Base-by-base conservation (phyloP, 495 filamentous ascomycete genomes). In the Penicillium ucsense region DNA sequence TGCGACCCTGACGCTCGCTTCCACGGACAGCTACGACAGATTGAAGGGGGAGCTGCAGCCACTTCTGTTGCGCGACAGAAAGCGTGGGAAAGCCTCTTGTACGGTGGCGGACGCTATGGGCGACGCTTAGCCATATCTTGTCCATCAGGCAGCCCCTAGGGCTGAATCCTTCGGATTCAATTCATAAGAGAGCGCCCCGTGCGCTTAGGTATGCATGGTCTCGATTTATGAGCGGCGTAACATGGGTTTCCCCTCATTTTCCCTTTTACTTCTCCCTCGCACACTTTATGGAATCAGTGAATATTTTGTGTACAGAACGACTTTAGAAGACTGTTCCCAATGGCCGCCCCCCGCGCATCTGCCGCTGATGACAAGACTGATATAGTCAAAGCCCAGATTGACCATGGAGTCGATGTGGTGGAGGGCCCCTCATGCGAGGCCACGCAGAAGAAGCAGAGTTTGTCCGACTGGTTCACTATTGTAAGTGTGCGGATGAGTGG, bases 391-490 rank as follows among this genome's bases (percentile, higher is more conserved):
- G 29, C 42, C 6, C 46, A 49, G 46, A 38, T 35, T 35, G 10
- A 46, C 7, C 43, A 49, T 29, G 33, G 8, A 0, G n/a, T 34
- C 20, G 9, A 32, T 32, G 29, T 31, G 28, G 29, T 31, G 5
- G 42, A 48, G n/a, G 29, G 55, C 27, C 54, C 52, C 39, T 64
- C 58, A 20, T 50, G 33, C 11, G 49, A 59, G 9, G 63, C 68
- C 9, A 58, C 62, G 12, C 51, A 44, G 39, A 65, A 65, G 48
- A 53, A 54, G 20, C 71, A 75, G 49, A 67, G 63, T 8, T 43
- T 72, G 8, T 74, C 71, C 8, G 67, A 75, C 45, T 45, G 69
- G 6, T 74, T 75, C 48, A 75, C 71, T 5, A 75, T 75, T 45
- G 65, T 67, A 51, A 48, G 62, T 54, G 39, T 30, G 11, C 30